phyloP scores from a whole-genome alignment of 495 filamentous ascomycete genomes.

The Annulohypoxylon moriforme region DNA sequence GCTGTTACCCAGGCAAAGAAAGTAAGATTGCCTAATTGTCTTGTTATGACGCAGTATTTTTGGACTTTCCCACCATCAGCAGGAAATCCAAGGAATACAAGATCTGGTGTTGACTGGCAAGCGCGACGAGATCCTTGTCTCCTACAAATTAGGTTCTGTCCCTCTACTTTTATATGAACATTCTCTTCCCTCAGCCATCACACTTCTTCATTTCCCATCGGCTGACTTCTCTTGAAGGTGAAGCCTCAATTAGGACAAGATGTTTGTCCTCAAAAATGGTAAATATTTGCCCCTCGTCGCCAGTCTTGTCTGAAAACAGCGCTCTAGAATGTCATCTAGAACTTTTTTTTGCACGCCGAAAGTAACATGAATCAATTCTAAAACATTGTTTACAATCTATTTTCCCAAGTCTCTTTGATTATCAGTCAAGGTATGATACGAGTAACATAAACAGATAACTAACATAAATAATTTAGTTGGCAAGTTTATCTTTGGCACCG shows the following conservation, averaged over 20 bases:
- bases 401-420: no score
- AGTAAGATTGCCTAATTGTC: constrained; percentile 26
- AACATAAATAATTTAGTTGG: constrained; percentile 70
- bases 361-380: neutral
- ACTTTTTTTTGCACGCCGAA: constrained; percentile 1
- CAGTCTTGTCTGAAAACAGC: constrained; percentile 4
- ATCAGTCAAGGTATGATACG: no score
- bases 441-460: constrained; percentile 33
- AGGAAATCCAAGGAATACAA: neutral
- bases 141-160: constrained; percentile 7
- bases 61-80: constrained; percentile 11
- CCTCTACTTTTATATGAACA: neutral
- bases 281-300: constrained; percentile 26
- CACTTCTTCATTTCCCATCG: neutral
- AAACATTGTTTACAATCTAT: neutral
- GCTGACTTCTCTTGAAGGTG: constrained; percentile 2
- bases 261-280: constrained; percentile 55
- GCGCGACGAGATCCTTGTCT: constrained; percentile 25
- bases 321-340: neutral
- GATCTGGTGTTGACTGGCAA: constrained; percentile 19
- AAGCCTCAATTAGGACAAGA: constrained; percentile 31
- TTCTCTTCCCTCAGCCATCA: neutral
- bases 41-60: constrained; percentile 44
- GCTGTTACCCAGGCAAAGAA: constrained; percentile 31
- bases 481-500: constrained; percentile 92